These are phyloP conservation scores for Aspergillus pseudonomiae DNA, from an alignment of 2,329 filamentous ascomycete species.

Conservation along the genomic window DNA sequence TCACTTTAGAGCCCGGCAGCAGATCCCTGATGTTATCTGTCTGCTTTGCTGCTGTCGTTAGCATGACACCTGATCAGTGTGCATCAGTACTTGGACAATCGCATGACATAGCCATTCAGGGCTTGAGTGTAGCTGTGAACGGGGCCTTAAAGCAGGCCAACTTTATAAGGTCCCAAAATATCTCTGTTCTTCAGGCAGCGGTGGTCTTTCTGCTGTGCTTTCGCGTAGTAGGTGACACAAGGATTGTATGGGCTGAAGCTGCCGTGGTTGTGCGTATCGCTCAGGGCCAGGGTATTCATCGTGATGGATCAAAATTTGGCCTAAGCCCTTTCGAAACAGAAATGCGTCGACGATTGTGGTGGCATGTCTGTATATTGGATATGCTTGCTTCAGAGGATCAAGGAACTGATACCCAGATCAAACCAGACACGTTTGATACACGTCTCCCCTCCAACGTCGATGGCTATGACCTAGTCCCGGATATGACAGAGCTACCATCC, in stretches of 20 bases:
- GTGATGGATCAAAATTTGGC: slow-evolving; percentile 9
- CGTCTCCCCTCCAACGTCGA: slow-evolving; percentile 29
- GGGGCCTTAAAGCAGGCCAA: slow-evolving; percentile 18
- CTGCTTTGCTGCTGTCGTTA: slow-evolving; percentile 22
- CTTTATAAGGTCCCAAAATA: slow-evolving; percentile 15
- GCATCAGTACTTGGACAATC: slow-evolving; percentile 5
- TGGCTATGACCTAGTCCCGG: slow-evolving; percentile 22
- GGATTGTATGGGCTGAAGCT: slow-evolving; percentile 8
- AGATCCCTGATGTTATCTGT: slow-evolving; percentile 18
- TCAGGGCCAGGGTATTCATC: slow-evolving; percentile 14
- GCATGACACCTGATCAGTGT: slow-evolving; percentile 16
- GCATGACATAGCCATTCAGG: slow-evolving; percentile 6
- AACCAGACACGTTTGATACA: slow-evolving; percentile 26
- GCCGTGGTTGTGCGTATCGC: slow-evolving; percentile 12
- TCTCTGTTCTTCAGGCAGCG: slow-evolving; percentile 21
- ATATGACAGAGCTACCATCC: slow-evolving; percentile 16
- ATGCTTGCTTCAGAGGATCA: slow-evolving; percentile 32
- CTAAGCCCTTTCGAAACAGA: slow-evolving; percentile 26
- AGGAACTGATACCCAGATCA: slow-evolving; percentile 29
- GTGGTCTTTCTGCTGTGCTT: slow-evolving; percentile 22
- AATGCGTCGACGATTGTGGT: slow-evolving; percentile 34
- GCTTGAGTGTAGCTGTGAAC: slow-evolving; percentile 13
- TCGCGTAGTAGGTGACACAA: slow-evolving; percentile 13
- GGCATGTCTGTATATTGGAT: slow-evolving; percentile 33
- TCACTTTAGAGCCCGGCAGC: not conserved